phyloP scores from a whole-genome alignment of 495 filamentous ascomycete genomes.

The Penicillium diatomitis region DNA sequence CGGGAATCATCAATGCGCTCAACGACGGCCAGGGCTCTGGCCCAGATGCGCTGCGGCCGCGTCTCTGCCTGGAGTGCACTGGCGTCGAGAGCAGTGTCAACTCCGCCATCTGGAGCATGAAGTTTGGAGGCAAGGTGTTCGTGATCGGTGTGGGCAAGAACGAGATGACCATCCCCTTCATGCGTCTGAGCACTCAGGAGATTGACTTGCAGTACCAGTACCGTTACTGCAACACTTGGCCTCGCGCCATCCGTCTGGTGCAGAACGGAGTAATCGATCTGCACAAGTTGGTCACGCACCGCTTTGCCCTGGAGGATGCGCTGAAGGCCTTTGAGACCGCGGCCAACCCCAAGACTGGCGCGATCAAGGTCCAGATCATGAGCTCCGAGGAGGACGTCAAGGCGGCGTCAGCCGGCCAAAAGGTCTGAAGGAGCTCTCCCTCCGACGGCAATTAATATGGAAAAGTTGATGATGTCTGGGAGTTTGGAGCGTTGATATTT shows the following conservation, averaged over 20 bases:
- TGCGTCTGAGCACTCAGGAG: slow-evolving; percentile 81
- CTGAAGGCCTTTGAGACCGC: slow-evolving; percentile 82
- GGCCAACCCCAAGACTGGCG: slow-evolving; percentile 77
- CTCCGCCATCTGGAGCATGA: slow-evolving; percentile 76
- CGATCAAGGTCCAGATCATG: slow-evolving; percentile 90
- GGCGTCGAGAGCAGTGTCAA: slow-evolving; percentile 84
- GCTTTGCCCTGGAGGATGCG: slow-evolving; percentile 77
- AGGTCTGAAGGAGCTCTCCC: slow-evolving; percentile 10
- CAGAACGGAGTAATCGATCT: slow-evolving; percentile 75
- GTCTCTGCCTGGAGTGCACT: slow-evolving; percentile 78
- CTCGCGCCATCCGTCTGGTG: slow-evolving; percentile 78
- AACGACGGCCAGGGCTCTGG: slow-evolving; percentile 35
- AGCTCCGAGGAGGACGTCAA: slow-evolving; percentile 39
- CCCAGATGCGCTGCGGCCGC: slow-evolving; percentile 64
- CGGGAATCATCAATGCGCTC: slow-evolving; percentile 48
- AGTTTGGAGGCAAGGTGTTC: slow-evolving; percentile 91
- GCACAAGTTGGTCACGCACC: slow-evolving; percentile 75
- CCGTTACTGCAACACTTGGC: slow-evolving; percentile 92
- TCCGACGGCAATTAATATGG: background rate
- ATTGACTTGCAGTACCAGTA: slow-evolving; percentile 95
- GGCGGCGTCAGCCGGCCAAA: slow-evolving; percentile 32
- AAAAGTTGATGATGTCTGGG: background rate
- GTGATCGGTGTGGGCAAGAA: slow-evolving; percentile 89
- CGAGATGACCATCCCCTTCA: slow-evolving; percentile 90
- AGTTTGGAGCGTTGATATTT: background rate